Evolutionary conservation across 495 filamentous ascomycete species (phyloP).

Genomic region (Hypoxylon lienhwacheense): DNA sequence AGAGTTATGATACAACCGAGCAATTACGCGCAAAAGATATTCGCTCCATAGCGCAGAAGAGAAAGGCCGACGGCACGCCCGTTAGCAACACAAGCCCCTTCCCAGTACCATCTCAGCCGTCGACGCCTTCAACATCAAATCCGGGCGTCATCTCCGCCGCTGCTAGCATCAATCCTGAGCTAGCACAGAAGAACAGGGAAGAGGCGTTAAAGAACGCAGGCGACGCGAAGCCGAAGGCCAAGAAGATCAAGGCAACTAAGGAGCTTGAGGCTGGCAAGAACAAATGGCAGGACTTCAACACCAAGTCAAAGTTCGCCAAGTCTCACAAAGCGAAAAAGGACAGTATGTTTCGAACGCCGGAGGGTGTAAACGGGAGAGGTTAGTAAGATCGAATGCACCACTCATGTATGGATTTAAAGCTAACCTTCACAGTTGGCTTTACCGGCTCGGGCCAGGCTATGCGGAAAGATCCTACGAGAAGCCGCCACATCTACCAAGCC

Average conservation of each 20-base stretch:
- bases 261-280: slow-evolving; percentile 87
- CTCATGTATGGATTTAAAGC: background rate
- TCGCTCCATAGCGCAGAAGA: slow-evolving; percentile 79
- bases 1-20: slow-evolving; percentile 83
- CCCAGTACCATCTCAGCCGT: slow-evolving; percentile 47
- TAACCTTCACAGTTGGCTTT: slow-evolving; percentile 75
- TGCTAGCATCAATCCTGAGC: slow-evolving; percentile 77
- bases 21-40: slow-evolving; percentile 84
- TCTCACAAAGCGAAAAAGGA: slow-evolving; percentile 72
- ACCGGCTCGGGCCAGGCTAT: slow-evolving; percentile 92
- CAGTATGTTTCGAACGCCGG: slow-evolving; percentile 94
- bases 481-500: slow-evolving; percentile 83
- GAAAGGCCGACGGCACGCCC: slow-evolving; percentile 84
- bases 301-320: slow-evolving; percentile 77
- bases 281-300: slow-evolving; percentile 91
- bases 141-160: slow-evolving; percentile 82
- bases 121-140: slow-evolving; percentile 39
- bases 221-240: slow-evolving; percentile 48
- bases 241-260: slow-evolving; percentile 88
- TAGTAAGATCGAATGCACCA: slow-evolving; percentile 24
- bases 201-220: slow-evolving; percentile 34
- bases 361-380: slow-evolving; percentile 85
- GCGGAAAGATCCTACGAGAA: slow-evolving; percentile 84
- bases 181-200: slow-evolving; percentile 68
- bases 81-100: slow-evolving; percentile 50